Evolutionary conservation across 495 filamentous ascomycete genomes (phyloP).

Genomic region (Neurospora hispaniola): DNA sequence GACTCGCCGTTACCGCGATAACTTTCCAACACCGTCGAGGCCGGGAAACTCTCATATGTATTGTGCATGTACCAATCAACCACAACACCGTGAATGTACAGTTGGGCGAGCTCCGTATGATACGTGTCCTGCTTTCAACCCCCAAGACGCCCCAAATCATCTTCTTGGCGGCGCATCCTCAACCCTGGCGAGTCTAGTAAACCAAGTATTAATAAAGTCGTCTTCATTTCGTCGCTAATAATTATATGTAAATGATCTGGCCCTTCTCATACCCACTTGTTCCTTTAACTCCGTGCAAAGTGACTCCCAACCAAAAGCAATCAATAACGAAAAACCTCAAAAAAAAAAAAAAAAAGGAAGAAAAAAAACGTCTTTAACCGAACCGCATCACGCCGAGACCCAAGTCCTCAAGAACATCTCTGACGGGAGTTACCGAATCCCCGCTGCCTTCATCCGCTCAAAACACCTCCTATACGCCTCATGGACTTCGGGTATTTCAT

Average conservation of each 20-base stretch:
- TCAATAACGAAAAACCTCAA: background rate
- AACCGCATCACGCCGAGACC: background rate
- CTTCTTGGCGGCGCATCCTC: background rate
- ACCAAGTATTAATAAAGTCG: background rate
- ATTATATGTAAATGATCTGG: background rate
- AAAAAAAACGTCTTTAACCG: background rate
- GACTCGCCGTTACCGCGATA: background rate
- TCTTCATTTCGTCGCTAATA: background rate
- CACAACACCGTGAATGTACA: background rate
- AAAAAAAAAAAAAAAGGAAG: too few relatives aligned
- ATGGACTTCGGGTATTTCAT: constrained; percentile 49
- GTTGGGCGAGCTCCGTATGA: background rate
- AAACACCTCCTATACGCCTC: constrained; percentile 51
- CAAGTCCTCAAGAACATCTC: background rate
- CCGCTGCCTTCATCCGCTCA: constrained; percentile 52
- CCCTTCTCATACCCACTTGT: background rate
- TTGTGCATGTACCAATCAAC: too few relatives aligned
- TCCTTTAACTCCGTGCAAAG: background rate
- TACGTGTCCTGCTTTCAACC: background rate
- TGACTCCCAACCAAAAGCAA: background rate
- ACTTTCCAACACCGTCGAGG: background rate
- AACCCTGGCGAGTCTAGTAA: background rate
- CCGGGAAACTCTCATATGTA: background rate
- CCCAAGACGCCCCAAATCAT: background rate
- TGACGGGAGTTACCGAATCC: constrained; percentile 25